Conservation (phyloP, 805 yeast genomes). For the Yueomyces sinensis region DNA sequence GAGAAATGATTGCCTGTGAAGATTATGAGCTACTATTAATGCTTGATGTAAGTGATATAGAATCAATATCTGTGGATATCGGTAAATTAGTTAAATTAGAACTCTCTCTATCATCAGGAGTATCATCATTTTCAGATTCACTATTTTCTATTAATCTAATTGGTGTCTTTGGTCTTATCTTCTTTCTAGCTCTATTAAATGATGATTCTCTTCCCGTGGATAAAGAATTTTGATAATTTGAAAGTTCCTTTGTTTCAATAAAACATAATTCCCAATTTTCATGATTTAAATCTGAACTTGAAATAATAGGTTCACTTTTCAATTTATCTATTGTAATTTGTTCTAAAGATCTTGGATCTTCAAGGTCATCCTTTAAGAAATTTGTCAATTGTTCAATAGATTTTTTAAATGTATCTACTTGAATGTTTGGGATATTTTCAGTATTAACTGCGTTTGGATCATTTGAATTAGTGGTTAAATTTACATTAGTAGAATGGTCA, state of each 20-base stretch:
- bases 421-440: not conserved
- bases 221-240: not conserved
- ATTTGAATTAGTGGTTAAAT: conserved; percentile 5
- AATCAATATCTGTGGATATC: not conserved
- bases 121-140: not conserved
- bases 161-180: not conserved
- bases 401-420: conserved; percentile 24
- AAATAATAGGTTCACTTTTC: not conserved
- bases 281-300: not conserved
- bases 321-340: conserved; percentile 33
- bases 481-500: conserved; percentile 9
- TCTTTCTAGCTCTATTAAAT: conserved; percentile 1
- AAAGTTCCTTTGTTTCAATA: not conserved
- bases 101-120: not conserved
- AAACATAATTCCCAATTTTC: not conserved
- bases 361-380: conserved; percentile 56
- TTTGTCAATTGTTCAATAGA: conserved; percentile 44
- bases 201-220: not conserved
- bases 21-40: too few species aligned
- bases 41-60: not conserved
- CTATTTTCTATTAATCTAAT: not conserved
- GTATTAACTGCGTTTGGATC: not conserved
- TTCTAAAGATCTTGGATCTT: conserved; percentile 48
- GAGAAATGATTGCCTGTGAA: too few species aligned
- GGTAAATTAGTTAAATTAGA: not conserved